phyloP scores from a whole-genome alignment of 164 flowering plant species.

The Brasenia schreberi region DNA sequence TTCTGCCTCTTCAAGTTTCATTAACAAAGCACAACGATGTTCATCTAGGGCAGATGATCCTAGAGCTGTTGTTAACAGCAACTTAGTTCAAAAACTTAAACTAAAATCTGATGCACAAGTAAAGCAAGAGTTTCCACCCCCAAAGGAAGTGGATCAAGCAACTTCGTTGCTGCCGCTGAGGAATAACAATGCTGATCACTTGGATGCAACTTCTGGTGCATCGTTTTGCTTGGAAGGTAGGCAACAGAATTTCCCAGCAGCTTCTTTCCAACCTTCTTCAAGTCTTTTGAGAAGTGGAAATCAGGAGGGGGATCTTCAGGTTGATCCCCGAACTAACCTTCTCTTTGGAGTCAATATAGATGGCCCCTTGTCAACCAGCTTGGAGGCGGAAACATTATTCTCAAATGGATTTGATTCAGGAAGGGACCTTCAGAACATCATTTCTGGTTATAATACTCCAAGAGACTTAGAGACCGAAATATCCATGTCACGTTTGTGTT shows the following conservation, averaged over 20 bases:
- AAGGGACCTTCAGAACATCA: conserved; percentile 78
- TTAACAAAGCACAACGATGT: conserved; percentile 38
- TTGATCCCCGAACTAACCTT: conserved; percentile 47
- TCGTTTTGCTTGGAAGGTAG: conserved; percentile 73
- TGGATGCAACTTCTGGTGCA: conserved; percentile 76
- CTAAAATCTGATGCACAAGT: conserved; percentile 35
- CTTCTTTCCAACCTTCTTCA: conserved; percentile 22
- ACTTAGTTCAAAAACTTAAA: conserved; percentile 43
- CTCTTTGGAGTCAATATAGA: conserved; percentile 49
- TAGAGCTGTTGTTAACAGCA: conserved; percentile 18
- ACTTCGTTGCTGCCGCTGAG: conserved; percentile 16
- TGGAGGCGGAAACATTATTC: conserved; percentile 38
- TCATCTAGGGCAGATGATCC: conserved; percentile 21
- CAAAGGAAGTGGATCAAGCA: conserved; percentile 41
- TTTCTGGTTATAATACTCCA: conserved; percentile 51
- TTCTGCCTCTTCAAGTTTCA: conserved; percentile 31
- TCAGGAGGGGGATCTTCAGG: conserved; percentile 51
- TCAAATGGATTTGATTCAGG: conserved; percentile 74
- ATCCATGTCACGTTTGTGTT: conserved; percentile 66
- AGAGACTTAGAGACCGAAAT: conserved; percentile 78
- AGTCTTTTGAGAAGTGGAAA: not conserved
- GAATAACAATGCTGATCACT: conserved; percentile 38
- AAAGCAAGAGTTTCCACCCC: conserved; percentile 39
- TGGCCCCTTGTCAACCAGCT: conserved; percentile 34
- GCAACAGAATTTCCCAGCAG: conserved; percentile 46